These are phyloP conservation scores for Coemansia sp. DNA, from an alignment of 192 early-diverging fungal genomes.

Conservation along the genomic window DNA sequence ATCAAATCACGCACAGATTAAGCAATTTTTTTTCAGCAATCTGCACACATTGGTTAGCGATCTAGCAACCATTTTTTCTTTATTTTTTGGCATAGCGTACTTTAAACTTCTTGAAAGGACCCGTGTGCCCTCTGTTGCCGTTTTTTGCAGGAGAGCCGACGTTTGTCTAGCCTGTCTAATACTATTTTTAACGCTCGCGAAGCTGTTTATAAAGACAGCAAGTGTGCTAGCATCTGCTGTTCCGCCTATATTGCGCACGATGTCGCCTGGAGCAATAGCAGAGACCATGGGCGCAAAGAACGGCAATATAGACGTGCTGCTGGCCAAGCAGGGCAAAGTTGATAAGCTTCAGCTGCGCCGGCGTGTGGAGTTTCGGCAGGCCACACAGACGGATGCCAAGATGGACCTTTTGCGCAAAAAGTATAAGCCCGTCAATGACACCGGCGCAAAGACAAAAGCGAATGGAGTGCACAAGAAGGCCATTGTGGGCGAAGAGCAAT, in stretches of 20 bases:
- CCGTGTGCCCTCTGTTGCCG: background rate
- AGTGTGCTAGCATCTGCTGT: background rate
- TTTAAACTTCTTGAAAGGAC: background rate
- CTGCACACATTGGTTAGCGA: background rate
- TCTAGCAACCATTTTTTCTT: background rate
- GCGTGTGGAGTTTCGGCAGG: slow-evolving; percentile 64
- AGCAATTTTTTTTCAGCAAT: slow-evolving; percentile 10
- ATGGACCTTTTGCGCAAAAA: slow-evolving; percentile 63
- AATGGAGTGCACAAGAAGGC: slow-evolving; percentile 5
- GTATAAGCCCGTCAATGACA: slow-evolving; percentile 63
- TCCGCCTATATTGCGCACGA: background rate
- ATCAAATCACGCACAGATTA: background rate
- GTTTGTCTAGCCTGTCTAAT: background rate
- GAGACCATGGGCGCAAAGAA: slow-evolving; percentile 6
- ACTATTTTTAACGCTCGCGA: background rate
- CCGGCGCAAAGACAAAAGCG: slow-evolving; percentile 8
- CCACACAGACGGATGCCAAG: slow-evolving; percentile 60
- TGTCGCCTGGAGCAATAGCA: slow-evolving; percentile 29
- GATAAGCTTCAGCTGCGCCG: slow-evolving; percentile 55
- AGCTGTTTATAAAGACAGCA: background rate
- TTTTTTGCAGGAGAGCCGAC: background rate
- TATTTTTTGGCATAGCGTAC: background rate
- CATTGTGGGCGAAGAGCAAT: slow-evolving; percentile 11
- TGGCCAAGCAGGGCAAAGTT: slow-evolving; percentile 45
- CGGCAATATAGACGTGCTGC: slow-evolving; percentile 42